phyloP scores from a whole-genome alignment of 331 rosid species.

The Rosa hybrid region DNA sequence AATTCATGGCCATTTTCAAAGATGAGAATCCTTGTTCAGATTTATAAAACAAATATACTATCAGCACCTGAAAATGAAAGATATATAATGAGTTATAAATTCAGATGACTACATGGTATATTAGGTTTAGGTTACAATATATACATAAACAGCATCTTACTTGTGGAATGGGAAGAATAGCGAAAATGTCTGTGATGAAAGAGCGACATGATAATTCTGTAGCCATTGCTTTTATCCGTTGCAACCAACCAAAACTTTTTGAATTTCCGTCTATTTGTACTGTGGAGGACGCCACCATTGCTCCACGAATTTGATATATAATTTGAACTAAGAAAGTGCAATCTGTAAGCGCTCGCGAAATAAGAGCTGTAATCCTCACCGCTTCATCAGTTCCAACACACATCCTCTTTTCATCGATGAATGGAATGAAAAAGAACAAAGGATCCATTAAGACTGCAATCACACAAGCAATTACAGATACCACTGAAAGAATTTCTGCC shows the following conservation, averaged over 20 bases:
- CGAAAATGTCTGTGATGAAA: not conserved
- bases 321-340: not conserved
- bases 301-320: not conserved
- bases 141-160: too few relatives aligned
- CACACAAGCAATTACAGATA: not conserved
- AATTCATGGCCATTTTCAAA: too few relatives aligned
- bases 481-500: not conserved
- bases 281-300: not conserved
- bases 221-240: not conserved
- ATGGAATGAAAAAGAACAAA: not conserved
- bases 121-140: too few relatives aligned
- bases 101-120: too few relatives aligned
- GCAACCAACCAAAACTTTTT: too few relatives aligned
- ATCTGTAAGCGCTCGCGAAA: not conserved
- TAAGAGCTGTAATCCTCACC: not conserved
- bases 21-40: too few relatives aligned
- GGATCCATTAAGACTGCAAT: not conserved
- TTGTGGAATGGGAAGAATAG: not conserved
- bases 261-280: not conserved
- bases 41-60: too few relatives aligned
- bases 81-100: too few relatives aligned
- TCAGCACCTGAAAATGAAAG: too few relatives aligned
- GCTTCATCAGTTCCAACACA: not conserved
- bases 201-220: not conserved
- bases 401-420: accelerated